phyloP scores from a whole-genome alignment of 2,329 filamentous ascomycete genomes.

The Talaromyces sp. region DNA sequence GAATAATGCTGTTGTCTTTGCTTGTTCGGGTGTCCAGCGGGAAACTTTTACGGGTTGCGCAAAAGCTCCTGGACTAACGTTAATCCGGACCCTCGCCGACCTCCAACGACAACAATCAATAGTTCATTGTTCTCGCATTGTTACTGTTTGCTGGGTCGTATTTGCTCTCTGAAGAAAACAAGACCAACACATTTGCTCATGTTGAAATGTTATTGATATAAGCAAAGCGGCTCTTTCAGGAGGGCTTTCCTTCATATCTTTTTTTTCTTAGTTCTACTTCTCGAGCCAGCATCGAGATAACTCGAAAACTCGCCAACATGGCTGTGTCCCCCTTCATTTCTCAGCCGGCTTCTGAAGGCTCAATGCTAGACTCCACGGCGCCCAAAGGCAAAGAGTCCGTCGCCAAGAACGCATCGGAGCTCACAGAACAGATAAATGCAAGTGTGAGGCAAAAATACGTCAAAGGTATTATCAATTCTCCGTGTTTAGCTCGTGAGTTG shows the following conservation, averaged over 20 bases:
- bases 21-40: background rate
- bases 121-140: background rate
- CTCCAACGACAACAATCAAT: background rate
- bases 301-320: slow-evolving; percentile 20
- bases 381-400: slow-evolving; percentile 29
- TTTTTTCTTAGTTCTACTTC: background rate
- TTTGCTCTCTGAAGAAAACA: background rate
- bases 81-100: slow-evolving; percentile 1
- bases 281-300: background rate
- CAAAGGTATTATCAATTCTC: slow-evolving; percentile 54
- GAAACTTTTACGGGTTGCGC: slow-evolving; percentile 1
- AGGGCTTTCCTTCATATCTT: background rate
- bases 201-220: background rate
- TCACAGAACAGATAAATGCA: slow-evolving; percentile 73
- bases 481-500: background rate
- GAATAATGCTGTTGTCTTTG: background rate
- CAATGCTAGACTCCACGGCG: slow-evolving; percentile 25
- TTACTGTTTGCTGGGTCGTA: background rate
- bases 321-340: slow-evolving; percentile 38
- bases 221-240: background rate
- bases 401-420: slow-evolving; percentile 32
- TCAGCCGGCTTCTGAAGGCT: slow-evolving; percentile 29
- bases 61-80: slow-evolving; percentile 7
- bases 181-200: background rate
- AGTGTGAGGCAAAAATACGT: slow-evolving; percentile 83